phyloP scores from a whole-genome alignment of 2,329 filamentous ascomycete genomes.

The Botrytis paeoniae region DNA sequence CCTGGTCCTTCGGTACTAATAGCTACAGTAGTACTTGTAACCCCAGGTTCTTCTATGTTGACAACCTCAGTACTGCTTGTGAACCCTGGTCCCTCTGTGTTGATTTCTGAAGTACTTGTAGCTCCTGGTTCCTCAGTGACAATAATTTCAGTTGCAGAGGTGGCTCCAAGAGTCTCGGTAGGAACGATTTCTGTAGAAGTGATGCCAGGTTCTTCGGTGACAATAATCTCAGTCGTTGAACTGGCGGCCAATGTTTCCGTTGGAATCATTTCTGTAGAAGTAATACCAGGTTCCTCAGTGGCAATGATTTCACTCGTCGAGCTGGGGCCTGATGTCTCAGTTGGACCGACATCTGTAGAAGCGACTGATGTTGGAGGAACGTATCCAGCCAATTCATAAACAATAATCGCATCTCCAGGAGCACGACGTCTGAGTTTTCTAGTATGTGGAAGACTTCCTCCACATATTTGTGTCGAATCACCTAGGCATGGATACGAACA shows the following conservation, averaged over 20 bases:
- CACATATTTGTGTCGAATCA: constrained; percentile 1
- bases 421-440: background rate
- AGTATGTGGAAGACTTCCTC: background rate
- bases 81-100: background rate
- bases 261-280: background rate
- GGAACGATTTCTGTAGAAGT: background rate
- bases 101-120: background rate
- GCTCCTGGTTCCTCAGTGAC: background rate
- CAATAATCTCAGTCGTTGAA: background rate
- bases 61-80: background rate
- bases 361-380: background rate
- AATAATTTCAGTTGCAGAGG: background rate
- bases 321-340: background rate
- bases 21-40: background rate
- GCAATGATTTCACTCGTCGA: background rate
- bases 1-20: background rate
- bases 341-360: background rate
- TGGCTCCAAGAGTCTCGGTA: background rate
- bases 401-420: background rate
- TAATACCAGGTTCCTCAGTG: background rate
- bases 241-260: background rate
- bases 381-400: background rate
- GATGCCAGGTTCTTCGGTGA: background rate
- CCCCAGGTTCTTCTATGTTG: background rate
- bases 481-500: constrained; percentile 12